Evolutionary conservation across 768 basidiomycete genomes (phyloP).

Genomic region (Mrakia gelida): DNA sequence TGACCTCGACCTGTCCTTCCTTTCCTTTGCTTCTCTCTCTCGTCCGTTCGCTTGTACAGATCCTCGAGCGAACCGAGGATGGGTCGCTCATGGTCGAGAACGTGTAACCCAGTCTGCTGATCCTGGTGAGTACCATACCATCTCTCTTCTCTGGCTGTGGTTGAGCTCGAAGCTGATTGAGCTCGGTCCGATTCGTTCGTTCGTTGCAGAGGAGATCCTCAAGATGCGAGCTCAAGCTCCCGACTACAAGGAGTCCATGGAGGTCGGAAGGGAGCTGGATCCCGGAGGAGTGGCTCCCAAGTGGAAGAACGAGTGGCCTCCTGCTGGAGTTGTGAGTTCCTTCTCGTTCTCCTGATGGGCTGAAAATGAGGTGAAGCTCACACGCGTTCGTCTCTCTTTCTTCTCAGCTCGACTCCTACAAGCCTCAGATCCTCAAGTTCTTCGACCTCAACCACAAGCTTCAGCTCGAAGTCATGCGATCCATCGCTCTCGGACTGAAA

Average conservation of each 20-base stretch:
- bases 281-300: conserved; percentile 15
- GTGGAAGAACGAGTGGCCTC: conserved; percentile 67
- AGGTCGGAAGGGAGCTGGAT: conserved; percentile 83
- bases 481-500: conserved; percentile 72
- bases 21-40: no score
- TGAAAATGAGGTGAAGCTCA: background rate
- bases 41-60: conserved; percentile 44
- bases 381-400: background rate
- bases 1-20: background rate
- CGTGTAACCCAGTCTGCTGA: conserved; percentile 71
- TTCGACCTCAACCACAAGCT: conserved; percentile 53
- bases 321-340: conserved; percentile 50
- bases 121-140: background rate
- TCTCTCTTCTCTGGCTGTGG: no score
- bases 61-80: conserved; percentile 78
- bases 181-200: background rate
- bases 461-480: conserved; percentile 73
- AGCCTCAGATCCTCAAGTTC: conserved; percentile 23
- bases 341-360: background rate
- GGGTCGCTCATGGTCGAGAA: conserved; percentile 74
- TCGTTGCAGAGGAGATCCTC: conserved; percentile 60
- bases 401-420: conserved; percentile 13
- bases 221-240: conserved; percentile 68
- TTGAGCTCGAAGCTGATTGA: no score
- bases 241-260: conserved; percentile 69